Base-by-base conservation (phyloP, 106 monocot genomes). In the Dendrobium chrysotoxum region DNA sequence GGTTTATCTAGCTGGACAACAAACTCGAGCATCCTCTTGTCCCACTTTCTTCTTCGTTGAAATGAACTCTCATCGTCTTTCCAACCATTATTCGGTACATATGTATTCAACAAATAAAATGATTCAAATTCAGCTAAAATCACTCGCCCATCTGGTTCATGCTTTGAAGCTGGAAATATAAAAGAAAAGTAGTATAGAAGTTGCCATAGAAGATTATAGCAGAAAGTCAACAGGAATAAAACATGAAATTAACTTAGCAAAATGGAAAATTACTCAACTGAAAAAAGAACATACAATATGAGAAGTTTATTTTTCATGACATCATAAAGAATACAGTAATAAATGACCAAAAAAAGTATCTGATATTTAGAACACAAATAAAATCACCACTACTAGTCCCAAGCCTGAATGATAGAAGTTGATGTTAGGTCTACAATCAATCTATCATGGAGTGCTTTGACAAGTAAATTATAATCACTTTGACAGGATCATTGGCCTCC, bases 101-200 rank as follows among this genome's bases (percentile, higher is more conserved):
- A 98, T 3, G 95, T 95, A 83, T 98, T 98, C 68, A 98, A 75
- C 39, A 98, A 61, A 81, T 79, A 70, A 82, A 83, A 92, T 75
- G 94, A 87, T 42, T 98, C 94, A 75, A 98, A 98, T 87, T 98
- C 98, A 80, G 95, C 98, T 78, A 98, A 90, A 86, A 98, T 98
- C 82, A 98, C 94, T 26, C 98, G 86, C 23, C 98, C 98, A 86
- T 95, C 98, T 41, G 83, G 83, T 86, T 98, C 98, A 88, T 98
- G 98, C 81, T 95, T 98, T 78, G 92, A 86, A 76, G 78, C 98
- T 98, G 86, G 42, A 84, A 50, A 84, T 17, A 89, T 13, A 81
- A 21, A 28, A 47, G 38, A 68, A 75, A n/a, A 84, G 40, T 77
- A 64, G 38, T 70, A 31, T 40, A 47, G 13, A 46, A 76, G 10